Percentiles rank a stretch among this genome's conserved stretches.
Evolutionary conservation across 2,329 filamentous ascomycete species (phyloP).

Genomic region (Bipolaris gigantea): DNA sequence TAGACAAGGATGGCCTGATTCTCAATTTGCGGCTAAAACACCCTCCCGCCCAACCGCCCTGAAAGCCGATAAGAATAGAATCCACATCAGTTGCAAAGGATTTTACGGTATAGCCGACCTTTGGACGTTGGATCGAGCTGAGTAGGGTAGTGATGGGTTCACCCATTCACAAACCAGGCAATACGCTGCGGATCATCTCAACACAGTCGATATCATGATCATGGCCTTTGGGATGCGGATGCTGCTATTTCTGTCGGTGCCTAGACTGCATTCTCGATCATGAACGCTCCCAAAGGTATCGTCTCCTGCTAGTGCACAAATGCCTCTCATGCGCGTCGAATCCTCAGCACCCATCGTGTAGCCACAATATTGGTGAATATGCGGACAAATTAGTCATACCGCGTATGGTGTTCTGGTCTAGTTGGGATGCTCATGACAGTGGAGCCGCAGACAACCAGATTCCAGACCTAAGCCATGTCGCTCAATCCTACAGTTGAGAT

Average conservation of each 20-base stretch:
- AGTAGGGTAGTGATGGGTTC: too few relatives aligned
- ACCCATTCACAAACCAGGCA: not conserved
- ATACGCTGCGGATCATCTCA: not conserved
- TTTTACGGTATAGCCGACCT: conserved; percentile 10
- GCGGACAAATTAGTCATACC: conserved; percentile 10
- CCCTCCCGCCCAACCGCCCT: conserved; percentile 11
- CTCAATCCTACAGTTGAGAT: not conserved
- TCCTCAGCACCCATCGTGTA: not conserved
- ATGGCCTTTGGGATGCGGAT: not conserved
- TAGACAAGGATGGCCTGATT: conserved; percentile 15
- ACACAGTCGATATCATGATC: not conserved
- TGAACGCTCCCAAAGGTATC: not conserved
- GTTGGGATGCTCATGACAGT: conserved; percentile 5
- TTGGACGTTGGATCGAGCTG: not conserved
- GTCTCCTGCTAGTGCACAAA: not conserved
- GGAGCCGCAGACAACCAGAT: conserved; percentile 1
- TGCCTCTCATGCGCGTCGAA: not conserved
- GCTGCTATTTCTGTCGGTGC: not conserved
- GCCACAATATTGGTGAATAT: conserved; percentile 14
- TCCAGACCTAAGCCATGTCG: not conserved
- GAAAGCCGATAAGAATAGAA: conserved; percentile 29
- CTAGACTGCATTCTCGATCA: not conserved
- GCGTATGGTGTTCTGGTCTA: conserved; percentile 15
- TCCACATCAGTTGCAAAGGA: conserved; percentile 2
- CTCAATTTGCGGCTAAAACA: conserved; percentile 36